Conservation (phyloP, 345 rosid genomes). For the Pistacia integerrima region DNA sequence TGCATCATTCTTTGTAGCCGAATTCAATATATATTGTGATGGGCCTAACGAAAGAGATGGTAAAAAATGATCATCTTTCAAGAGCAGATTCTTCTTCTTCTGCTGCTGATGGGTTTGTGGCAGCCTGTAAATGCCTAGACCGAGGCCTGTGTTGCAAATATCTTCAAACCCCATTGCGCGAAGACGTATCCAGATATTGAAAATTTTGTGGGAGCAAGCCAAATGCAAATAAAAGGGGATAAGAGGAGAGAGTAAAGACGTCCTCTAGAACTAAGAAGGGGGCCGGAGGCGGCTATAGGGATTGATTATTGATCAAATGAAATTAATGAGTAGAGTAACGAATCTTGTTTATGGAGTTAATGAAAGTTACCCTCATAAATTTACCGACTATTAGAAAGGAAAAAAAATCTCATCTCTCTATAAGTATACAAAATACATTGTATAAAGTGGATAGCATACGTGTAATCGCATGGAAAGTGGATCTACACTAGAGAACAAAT, state of each 20-base stretch:
- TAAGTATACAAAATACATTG: slow-evolving; percentile 18
- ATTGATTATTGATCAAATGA: slow-evolving; percentile 24
- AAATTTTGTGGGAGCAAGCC: background rate
- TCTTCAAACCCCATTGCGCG: slow-evolving; percentile 33
- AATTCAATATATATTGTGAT: slow-evolving; percentile 19
- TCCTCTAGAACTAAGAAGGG: background rate
- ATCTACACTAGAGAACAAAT: slow-evolving; percentile 24
- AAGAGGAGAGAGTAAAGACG: background rate
- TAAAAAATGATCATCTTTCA: slow-evolving; percentile 33
- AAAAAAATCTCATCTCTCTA: background rate
- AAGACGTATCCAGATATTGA: background rate
- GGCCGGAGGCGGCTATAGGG: background rate
- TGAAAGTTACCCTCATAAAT: slow-evolving; percentile 23
- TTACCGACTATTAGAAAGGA: slow-evolving; percentile 18
- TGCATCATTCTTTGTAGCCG: background rate
- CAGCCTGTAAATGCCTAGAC: slow-evolving; percentile 30
- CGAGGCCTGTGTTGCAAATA: slow-evolving; percentile 34
- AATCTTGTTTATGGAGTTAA: slow-evolving; percentile 20
- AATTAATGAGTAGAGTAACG: slow-evolving; percentile 21
- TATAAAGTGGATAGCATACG: slow-evolving; percentile 25
- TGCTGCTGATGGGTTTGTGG: slow-evolving; percentile 23
- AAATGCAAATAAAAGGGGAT: background rate
- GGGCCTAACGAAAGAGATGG: slow-evolving; percentile 50
- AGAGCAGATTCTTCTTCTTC: slow-evolving; percentile 22
- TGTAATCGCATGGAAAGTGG: slow-evolving; percentile 41